A percentile compares a stretch with the other conserved stretches of the same genome.
phyloP scores from a whole-genome alignment of 2,329 filamentous ascomycete species.

The Phyllosticta ampelicida region DNA sequence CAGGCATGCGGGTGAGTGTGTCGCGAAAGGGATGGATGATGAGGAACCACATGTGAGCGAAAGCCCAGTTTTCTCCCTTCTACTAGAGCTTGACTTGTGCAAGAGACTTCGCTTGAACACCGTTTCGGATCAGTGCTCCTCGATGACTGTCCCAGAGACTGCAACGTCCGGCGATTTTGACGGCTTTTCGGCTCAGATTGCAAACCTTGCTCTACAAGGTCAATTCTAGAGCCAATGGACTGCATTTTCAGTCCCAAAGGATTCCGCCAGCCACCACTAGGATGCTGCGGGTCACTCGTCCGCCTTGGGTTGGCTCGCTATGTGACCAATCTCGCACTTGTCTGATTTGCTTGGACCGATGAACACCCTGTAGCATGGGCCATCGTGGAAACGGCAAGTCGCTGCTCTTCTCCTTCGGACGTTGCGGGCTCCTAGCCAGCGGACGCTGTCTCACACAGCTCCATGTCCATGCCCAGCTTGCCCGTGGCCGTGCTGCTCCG shows the following conservation, averaged over 20 bases:
- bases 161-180: not conserved
- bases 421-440: not conserved
- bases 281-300: not conserved
- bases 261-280: not conserved
- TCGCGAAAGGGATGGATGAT: too few relatives aligned
- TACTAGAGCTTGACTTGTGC: not conserved
- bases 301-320: not conserved
- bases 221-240: not conserved
- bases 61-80: not conserved
- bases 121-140: not conserved
- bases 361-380: not conserved
- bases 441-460: not conserved
- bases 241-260: not conserved
- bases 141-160: not conserved
- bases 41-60: not conserved
- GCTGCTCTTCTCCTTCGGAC: not conserved
- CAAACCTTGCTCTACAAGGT: not conserved
- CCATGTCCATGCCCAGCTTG: not conserved
- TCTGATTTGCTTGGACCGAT: not conserved
- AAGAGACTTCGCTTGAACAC: not conserved
- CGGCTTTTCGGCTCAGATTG: not conserved
- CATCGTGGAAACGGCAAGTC: not conserved
- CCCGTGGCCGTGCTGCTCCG: not conserved
- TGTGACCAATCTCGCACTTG: not conserved
- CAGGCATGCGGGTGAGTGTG: too few relatives aligned